These are phyloP conservation scores for Handroanthus guayacan DNA, from an alignment of 257 asterid species.

Conservation along the genomic window DNA sequence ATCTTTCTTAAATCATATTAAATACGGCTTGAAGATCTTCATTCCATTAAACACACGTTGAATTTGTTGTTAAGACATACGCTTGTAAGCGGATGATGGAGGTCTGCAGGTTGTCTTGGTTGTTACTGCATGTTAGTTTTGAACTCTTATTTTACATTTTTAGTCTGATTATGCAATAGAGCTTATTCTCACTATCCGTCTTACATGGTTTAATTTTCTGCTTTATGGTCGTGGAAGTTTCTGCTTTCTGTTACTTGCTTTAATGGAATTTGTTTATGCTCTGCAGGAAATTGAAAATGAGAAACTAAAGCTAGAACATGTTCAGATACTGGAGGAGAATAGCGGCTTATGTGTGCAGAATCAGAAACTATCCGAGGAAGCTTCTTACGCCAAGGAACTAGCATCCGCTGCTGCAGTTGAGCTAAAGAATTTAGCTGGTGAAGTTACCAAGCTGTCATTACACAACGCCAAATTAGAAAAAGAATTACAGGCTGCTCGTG, in stretches of 20 bases:
- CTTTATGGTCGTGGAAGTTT: neutral
- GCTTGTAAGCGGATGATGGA: neutral
- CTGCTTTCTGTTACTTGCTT: conserved; percentile 22
- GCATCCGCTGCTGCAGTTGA: conserved; percentile 99
- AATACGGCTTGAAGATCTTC: neutral
- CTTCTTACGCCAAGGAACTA: conserved; percentile 94
- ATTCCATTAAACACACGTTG: conserved; percentile 1
- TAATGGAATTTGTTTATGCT: conserved; percentile 29
- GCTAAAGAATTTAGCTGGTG: conserved; percentile 87
- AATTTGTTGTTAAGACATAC: neutral
- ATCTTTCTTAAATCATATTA: conserved; percentile 10
- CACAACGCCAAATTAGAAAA: conserved; percentile 84
- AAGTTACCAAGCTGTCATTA: conserved; percentile 87
- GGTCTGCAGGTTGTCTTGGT: neutral
- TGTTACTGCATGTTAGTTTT: neutral
- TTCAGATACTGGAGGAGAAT: conserved; percentile 80
- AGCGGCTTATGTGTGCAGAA: conserved; percentile 86
- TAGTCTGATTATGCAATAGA: neutral
- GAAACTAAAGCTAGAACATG: conserved; percentile 75
- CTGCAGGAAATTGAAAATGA: conserved; percentile 89
- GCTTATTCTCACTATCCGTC: neutral
- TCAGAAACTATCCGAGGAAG: conserved; percentile 91
- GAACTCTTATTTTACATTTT: neutral
- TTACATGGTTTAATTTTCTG: neutral
- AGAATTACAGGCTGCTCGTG: conserved; percentile 75